Base-by-base conservation (phyloP, 2,329 filamentous ascomycete species). In the Hypoxylon sp. region DNA sequence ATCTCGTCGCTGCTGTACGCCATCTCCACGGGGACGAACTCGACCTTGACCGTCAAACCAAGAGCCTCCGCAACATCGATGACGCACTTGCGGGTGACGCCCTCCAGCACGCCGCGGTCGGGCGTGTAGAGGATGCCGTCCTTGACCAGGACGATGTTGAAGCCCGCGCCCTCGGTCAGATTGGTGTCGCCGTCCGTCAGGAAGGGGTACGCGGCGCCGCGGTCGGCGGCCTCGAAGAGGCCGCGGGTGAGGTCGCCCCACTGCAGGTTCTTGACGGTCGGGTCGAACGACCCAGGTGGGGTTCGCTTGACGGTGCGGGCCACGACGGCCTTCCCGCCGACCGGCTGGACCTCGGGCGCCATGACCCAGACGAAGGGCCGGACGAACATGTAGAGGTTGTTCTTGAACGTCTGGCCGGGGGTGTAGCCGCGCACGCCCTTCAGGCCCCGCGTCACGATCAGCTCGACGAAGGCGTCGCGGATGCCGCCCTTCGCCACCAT, bases 111-210 rank as follows among this genome's bases (percentile, higher is more conserved):
- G 34, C 49, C 49, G 32, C 49, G 32, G 22, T 52, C 49, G 13
- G 49, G 49, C 3, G 49, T 52, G 17, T 41, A 51, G 13, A 51
- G 48, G 17, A 52, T 32, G 19, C 49, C 32, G 19, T 24, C 49
- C 49, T 52, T 52, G 17, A 52, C n/a, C 6, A 52, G 49, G 7
- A 52, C 49, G 49, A 52, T 52, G 32, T 52, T 52, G 32, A 24
- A 52, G 17, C 49, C 49, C 30, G 49, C 26, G 4, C 49, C 49
- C 49, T 52, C 49, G 28, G 49, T 52, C 8, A 52, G 49, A 26
- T 41, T 52, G 7, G 49, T 24, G 17, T 52, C 49, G 4, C 48
- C 48, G 28, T 51, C 48, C 28, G 48, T 51, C 10, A 51, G 30
- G 19, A 51, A 51, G 28, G 48, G 28, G 17, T 51, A 37, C 6